Evolutionary conservation across 345 rosid genomes (phyloP).

Genomic region (Corchorus olitorius): DNA sequence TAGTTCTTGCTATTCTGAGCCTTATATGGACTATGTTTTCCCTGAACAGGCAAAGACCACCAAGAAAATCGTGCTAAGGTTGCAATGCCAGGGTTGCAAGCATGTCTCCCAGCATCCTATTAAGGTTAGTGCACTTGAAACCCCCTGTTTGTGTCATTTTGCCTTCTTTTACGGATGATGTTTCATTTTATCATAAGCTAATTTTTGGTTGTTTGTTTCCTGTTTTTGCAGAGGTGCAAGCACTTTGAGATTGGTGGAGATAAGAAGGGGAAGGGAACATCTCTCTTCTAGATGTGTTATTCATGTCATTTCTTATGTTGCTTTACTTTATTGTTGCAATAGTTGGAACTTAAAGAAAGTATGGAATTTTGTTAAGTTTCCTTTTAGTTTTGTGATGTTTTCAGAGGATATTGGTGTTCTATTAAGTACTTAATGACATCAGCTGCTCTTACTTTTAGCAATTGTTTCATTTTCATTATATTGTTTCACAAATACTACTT

Average conservation of each 20-base stretch:
- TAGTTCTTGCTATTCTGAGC: not conserved
- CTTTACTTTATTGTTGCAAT: not conserved
- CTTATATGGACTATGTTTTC: not conserved
- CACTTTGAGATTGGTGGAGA: constrained; percentile 82
- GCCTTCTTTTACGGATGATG: too few relatives aligned
- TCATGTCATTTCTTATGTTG: constrained; percentile 1
- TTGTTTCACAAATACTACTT: too few relatives aligned
- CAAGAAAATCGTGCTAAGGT: constrained; percentile 87
- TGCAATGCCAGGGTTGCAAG: constrained; percentile 88
- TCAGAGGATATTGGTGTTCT: not conserved
- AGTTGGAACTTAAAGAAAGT: not conserved
- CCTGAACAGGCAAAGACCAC: constrained; percentile 74
- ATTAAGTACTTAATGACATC: not conserved
- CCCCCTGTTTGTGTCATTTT: not conserved
- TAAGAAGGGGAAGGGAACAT: constrained; percentile 82
- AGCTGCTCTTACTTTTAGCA: not conserved
- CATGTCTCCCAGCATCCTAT: constrained; percentile 81
- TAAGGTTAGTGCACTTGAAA: constrained; percentile 45
- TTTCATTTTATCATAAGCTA: not conserved
- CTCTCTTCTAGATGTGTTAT: constrained; percentile 47
- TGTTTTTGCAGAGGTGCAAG: constrained; percentile 65
- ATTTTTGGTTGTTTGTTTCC: not conserved
- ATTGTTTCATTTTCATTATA: not conserved
- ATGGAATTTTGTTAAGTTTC: constrained; percentile 1
- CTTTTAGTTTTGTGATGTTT: not conserved